Base-by-base conservation (phyloP, 371 early-diverging fungal species). In the Lichtheimia ornata region DNA sequence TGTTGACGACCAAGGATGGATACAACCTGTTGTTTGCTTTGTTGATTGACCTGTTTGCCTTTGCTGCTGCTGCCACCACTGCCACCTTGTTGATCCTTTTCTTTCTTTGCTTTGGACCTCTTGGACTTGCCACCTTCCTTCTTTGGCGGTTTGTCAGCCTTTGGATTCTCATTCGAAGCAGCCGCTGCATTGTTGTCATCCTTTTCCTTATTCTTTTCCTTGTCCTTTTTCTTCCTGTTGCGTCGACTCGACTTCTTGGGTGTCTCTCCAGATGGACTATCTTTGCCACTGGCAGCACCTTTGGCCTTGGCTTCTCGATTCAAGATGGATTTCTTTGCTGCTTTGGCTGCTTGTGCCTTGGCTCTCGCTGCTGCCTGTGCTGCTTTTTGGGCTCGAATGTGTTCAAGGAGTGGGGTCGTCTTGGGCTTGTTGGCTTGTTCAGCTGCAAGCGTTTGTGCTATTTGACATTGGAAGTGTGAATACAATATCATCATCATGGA, bases 331-430 rank as follows among this genome's bases (percentile, higher is more conserved):
- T 77, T 70, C 66, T 74, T 69, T 54, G 76, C 74, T 40, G 77
- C 71, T 43, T 85, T 83, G 5, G 72, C 69, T 15, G 80, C 81
- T 50, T 75, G 66, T 7, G 74, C 69, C 51, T 81, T 84, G 14
- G 82, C 84, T 54, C 82, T 85, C 9, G 76, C 72, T 0, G 76
- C 76, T 15, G 71, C 76, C 47, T 83, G 69, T 4, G 86, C 85
- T 15, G 88, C 89, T 71, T 91, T 92, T 63, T 89, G 84, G 5
- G 90, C 88, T 25, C 93, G 85, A n/a, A 93, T 62, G 61, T 85
- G 84, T 40, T 93, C 93, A 30, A 93, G 65, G 3, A 93, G 68
- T 11, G 93, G 92, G 0, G 93, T 93, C 5, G 89, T 82, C 59
- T 76, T 82, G 53, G 79, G 79, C 25, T 78, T 78, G 58, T 64